A percentile compares a stretch with the other conserved stretches of the same genome.
phyloP scores from a whole-genome alignment of 1,139 yeast genomes.

The Schwanniomyces etchellsii region DNA sequence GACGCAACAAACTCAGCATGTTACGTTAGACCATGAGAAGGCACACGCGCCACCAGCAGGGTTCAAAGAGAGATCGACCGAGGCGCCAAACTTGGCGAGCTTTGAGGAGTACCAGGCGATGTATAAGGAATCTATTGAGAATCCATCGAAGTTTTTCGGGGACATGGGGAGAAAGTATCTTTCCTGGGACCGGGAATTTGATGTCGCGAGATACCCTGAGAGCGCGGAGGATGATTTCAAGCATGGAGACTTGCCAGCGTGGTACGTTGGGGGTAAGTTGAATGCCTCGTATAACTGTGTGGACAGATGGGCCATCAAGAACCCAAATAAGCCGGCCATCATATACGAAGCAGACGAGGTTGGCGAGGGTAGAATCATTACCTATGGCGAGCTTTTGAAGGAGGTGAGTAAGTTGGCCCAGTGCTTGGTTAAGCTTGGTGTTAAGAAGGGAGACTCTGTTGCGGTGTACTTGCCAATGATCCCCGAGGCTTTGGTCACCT shows the following conservation, averaged over 20 bases:
- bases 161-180: slow-evolving; percentile 51
- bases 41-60: slow-evolving; percentile 50
- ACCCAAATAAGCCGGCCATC: slow-evolving; percentile 72
- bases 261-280: slow-evolving; percentile 75
- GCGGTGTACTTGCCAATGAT: slow-evolving; percentile 87
- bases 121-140: slow-evolving; percentile 62
- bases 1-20: slow-evolving; percentile 11
- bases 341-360: slow-evolving; percentile 80
- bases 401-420: slow-evolving; percentile 69
- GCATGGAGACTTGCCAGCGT: slow-evolving; percentile 64
- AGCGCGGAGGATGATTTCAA: slow-evolving; percentile 47
- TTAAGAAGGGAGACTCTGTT: slow-evolving; percentile 76
- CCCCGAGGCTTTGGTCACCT: slow-evolving; percentile 70
- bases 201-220: slow-evolving; percentile 50
- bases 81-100: slow-evolving; percentile 44
- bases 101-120: slow-evolving; percentile 53
- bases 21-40: slow-evolving; percentile 40
- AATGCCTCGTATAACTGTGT: slow-evolving; percentile 77
- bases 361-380: slow-evolving; percentile 53
- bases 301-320: slow-evolving; percentile 70
- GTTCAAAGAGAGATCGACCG: slow-evolving; percentile 46
- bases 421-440: slow-evolving; percentile 60
- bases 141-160: slow-evolving; percentile 64
- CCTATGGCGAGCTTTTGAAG: slow-evolving; percentile 68
- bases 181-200: slow-evolving; percentile 62